These are phyloP conservation scores for Clathrospora elynae DNA, from an alignment of 2,329 filamentous ascomycete genomes.

Conservation along the genomic window DNA sequence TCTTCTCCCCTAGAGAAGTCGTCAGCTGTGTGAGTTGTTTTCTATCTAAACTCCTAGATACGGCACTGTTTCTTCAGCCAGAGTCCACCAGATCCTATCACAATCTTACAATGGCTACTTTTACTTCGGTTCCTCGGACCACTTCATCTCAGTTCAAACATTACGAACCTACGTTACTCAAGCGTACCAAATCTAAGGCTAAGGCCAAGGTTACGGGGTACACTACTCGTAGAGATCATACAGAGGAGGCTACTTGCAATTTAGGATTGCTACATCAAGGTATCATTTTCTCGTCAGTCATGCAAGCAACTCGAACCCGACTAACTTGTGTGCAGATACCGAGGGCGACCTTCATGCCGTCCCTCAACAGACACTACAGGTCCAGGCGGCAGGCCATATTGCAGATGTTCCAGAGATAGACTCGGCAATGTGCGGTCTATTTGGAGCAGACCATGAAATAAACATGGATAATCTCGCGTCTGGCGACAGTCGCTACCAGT, in stretches of 20 bases:
- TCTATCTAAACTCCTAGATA: constrained; percentile 2
- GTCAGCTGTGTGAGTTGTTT: too few relatives aligned
- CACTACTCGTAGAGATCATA: background rate
- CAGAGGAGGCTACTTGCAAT: background rate
- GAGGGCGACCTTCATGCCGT: background rate
- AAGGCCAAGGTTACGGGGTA: background rate
- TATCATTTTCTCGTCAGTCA: background rate
- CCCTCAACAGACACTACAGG: background rate
- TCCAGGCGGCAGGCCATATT: background rate
- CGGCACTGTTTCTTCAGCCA: background rate
- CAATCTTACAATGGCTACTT: too few relatives aligned
- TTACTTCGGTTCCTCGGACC: too few relatives aligned
- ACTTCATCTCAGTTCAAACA: too few relatives aligned
- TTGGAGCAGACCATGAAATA: background rate
- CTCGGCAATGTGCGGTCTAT: background rate
- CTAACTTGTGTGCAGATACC: constrained; percentile 1
- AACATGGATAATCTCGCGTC: background rate
- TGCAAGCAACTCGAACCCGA: background rate
- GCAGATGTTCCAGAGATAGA: background rate
- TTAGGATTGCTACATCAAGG: constrained; percentile 3
- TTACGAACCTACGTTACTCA: too few relatives aligned
- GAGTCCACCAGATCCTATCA: constrained; percentile 1
- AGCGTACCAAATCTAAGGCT: too few relatives aligned
- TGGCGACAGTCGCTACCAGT: background rate
- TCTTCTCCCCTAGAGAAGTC: constrained; percentile 2